A percentile compares a stretch with the other conserved stretches of the same genome.
Conservation (phyloP, 2,329 filamentous ascomycete genomes). For the Phialemonium atrogriseum region DNA sequence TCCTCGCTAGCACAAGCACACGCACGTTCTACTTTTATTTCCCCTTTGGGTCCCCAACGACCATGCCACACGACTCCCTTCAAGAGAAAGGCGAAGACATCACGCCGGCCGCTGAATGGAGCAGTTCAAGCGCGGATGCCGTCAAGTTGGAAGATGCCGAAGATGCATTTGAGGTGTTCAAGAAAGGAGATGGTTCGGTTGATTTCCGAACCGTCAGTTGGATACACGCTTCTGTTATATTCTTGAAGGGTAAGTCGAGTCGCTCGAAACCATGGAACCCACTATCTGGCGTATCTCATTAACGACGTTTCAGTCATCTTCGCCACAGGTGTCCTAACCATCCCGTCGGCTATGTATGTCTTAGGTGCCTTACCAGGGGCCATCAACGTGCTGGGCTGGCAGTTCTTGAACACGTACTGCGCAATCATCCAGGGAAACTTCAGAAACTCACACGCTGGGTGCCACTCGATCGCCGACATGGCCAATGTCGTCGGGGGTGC, state of each 20-base stretch:
- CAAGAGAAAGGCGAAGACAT: no score
- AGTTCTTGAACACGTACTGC: conserved; percentile 29
- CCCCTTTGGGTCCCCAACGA: no score
- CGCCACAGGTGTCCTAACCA: conserved; percentile 32
- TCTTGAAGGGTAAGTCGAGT: conserved; percentile 27
- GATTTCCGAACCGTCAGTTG: conserved; percentile 40
- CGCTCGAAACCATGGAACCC: not conserved
- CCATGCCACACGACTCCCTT: no score
- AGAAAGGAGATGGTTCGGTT: conserved; percentile 30
- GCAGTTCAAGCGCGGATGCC: conserved; percentile 14
- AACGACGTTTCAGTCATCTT: conserved; percentile 25
- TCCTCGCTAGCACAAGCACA: no score
- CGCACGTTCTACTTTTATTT: no score
- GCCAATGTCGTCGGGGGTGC: conserved; percentile 44
- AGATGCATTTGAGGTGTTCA: conserved; percentile 33
- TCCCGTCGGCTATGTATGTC: conserved; percentile 31
- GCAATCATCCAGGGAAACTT: conserved; percentile 31
- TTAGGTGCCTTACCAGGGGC: conserved; percentile 33
- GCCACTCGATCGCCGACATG: conserved; percentile 44
- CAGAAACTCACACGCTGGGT: conserved; percentile 27
- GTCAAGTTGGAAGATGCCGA: conserved; percentile 15
- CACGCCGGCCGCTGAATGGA: conserved; percentile 10
- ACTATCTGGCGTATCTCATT: not conserved
- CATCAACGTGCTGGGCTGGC: conserved; percentile 33
- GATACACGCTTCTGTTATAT: conserved; percentile 38